Conservation (phyloP, 2,329 filamentous ascomycete genomes). For the Xylariales sp. region DNA sequence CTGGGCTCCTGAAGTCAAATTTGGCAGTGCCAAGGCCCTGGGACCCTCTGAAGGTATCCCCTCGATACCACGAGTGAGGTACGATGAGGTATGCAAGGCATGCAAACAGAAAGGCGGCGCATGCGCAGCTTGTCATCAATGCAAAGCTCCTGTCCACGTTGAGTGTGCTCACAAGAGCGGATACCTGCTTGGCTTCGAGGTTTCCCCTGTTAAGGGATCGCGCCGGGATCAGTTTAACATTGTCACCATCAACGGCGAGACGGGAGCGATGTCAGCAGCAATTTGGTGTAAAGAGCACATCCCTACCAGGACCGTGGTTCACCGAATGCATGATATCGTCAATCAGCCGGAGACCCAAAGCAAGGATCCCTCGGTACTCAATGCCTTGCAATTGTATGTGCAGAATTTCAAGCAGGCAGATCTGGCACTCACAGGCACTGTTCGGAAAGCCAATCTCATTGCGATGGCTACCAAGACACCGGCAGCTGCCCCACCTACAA, state of each 20-base stretch:
- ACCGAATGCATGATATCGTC: conserved; percentile 73
- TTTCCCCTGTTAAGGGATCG: conserved; percentile 84
- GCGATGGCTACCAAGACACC: conserved; percentile 56
- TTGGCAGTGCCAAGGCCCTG: conserved; percentile 76
- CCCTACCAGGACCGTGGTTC: conserved; percentile 65
- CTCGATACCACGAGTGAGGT: conserved; percentile 68
- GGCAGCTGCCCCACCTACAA: conserved; percentile 34
- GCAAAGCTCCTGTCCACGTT: conserved; percentile 69
- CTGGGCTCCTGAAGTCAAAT: conserved; percentile 90
- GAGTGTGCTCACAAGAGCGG: conserved; percentile 83
- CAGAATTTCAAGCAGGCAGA: conserved; percentile 94
- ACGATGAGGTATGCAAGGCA: conserved; percentile 74
- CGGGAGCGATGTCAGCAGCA: conserved; percentile 75
- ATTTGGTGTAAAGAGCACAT: conserved; percentile 90
- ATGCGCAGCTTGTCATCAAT: conserved; percentile 77
- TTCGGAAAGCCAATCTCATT: conserved; percentile 82
- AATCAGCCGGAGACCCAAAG: conserved; percentile 41
- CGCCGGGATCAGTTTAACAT: conserved; percentile 75
- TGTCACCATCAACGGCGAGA: conserved; percentile 75
- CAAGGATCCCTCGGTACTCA: conserved; percentile 49
- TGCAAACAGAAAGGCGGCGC: conserved; percentile 75
- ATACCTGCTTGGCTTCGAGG: conserved; percentile 83
- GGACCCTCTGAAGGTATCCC: conserved; percentile 88
- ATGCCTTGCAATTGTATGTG: conserved; percentile 80
- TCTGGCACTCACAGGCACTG: conserved; percentile 81